Percentiles rank a stretch among this genome's conserved stretches.
phyloP scores from a whole-genome alignment of 2,329 filamentous ascomycete genomes.

The Myotisia sp. region DNA sequence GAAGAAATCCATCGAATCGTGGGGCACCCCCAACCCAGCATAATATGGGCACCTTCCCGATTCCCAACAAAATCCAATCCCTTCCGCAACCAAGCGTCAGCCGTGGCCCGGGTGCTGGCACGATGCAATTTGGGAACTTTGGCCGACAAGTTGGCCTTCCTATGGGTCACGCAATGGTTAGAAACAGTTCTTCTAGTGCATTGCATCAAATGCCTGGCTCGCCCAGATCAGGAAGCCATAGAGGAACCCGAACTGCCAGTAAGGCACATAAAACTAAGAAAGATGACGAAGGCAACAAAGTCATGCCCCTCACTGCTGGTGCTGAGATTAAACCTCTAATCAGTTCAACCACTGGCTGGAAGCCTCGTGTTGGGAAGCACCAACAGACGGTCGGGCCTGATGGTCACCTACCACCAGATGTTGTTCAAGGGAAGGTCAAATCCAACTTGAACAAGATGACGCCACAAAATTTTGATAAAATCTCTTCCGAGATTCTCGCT shows the following conservation, averaged over 20 bases:
- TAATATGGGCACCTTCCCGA: slow-evolving; percentile 55
- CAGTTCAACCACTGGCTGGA: slow-evolving; percentile 68
- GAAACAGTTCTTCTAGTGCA: slow-evolving; percentile 42
- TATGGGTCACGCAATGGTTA: slow-evolving; percentile 49
- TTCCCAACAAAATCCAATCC: slow-evolving; percentile 35
- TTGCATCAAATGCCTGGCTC: slow-evolving; percentile 52
- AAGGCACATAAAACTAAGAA: slow-evolving; percentile 39
- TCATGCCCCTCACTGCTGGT: slow-evolving; percentile 80
- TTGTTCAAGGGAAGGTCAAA: slow-evolving; percentile 98
- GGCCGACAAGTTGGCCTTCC: slow-evolving; percentile 47
- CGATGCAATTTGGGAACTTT: slow-evolving; percentile 46
- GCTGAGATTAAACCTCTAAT: slow-evolving; percentile 68
- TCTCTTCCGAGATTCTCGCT: slow-evolving; percentile 78
- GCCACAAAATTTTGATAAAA: slow-evolving; percentile 94
- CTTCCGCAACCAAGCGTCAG: slow-evolving; percentile 52
- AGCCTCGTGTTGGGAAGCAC: slow-evolving; percentile 51
- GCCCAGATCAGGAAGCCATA: slow-evolving; percentile 55
- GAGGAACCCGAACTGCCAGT: slow-evolving; percentile 36
- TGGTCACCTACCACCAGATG: slow-evolving; percentile 64
- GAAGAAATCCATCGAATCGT: slow-evolving; percentile 6
- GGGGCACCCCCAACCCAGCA: slow-evolving; percentile 31
- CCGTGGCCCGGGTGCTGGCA: slow-evolving; percentile 27
- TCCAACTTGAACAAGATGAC: slow-evolving; percentile 99
- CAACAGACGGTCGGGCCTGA: slow-evolving; percentile 25
- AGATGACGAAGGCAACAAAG: slow-evolving; percentile 58